These are phyloP conservation scores for Neostapfia colusana DNA, from an alignment of 176 grass and related monocot species.

Conservation along the genomic window DNA sequence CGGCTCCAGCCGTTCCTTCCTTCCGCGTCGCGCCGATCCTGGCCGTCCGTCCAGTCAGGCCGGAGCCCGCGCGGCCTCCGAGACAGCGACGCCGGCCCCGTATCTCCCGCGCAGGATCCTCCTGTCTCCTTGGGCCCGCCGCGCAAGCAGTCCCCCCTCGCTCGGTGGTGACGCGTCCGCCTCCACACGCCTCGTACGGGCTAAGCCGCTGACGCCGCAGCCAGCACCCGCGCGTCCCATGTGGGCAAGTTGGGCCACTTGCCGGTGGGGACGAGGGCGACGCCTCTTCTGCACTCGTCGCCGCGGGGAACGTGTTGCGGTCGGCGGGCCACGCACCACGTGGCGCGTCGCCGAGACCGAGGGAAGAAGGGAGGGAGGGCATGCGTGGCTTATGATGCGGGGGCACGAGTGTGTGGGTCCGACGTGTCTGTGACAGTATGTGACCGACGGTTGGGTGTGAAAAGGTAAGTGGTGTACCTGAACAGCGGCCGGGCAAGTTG, in stretches of 20 bases:
- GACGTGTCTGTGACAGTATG: background rate
- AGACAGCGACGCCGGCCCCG: background rate
- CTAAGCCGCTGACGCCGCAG: conserved; percentile 14
- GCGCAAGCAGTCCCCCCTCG: background rate
- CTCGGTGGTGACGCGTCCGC: background rate
- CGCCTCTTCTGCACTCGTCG: background rate
- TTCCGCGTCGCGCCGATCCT: background rate
- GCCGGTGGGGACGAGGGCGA: background rate
- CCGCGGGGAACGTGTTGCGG: conserved; percentile 26
- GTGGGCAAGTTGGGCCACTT: conserved; percentile 47
- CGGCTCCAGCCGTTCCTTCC: background rate
- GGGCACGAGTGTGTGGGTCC: background rate
- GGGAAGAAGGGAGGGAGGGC: background rate
- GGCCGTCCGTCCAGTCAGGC: conserved; percentile 28
- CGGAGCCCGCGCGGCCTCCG: background rate
- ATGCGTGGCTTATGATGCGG: background rate
- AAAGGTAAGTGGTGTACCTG: background rate
- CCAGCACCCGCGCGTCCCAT: conserved; percentile 9
- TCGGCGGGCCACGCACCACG: conserved; percentile 29
- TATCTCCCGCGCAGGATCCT: conserved; percentile 26
- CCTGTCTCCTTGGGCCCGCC: background rate
- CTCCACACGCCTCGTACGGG: background rate
- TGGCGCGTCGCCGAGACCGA: conserved; percentile 27
- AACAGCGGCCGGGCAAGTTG: background rate
- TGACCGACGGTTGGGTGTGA: background rate